phyloP scores from a whole-genome alignment of 2,329 filamentous ascomycete species.

The Magnaporthales sp. region DNA sequence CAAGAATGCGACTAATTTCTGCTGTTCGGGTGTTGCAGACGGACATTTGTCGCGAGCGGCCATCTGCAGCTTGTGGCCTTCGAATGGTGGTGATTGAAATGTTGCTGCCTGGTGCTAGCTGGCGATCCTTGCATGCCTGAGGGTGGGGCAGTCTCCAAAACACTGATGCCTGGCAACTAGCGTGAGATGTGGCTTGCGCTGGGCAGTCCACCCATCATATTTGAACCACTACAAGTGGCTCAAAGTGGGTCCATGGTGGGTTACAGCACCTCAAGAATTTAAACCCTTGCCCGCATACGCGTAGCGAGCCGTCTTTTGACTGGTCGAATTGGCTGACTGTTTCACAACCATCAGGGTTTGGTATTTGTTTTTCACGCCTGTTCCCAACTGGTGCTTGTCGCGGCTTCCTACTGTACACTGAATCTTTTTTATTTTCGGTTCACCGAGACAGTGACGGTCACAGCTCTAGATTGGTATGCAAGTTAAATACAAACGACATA shows the following conservation, averaged over 20 bases:
- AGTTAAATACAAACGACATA: too few species aligned
- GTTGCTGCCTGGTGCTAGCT: background rate
- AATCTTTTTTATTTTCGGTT: too few species aligned
- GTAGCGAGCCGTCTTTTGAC: background rate
- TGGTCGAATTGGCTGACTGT: background rate
- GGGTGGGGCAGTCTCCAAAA: background rate
- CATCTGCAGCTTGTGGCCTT: background rate
- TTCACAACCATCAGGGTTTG: background rate
- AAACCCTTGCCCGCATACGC: background rate
- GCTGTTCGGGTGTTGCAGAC: background rate
- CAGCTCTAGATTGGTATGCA: too few species aligned
- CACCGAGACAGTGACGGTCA: too few species aligned
- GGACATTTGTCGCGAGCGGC: background rate
- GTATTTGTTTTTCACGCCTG: background rate
- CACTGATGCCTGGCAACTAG: background rate
- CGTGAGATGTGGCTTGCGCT: background rate
- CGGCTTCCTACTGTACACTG: too few species aligned
- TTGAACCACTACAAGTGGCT: background rate
- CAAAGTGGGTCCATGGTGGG: background rate
- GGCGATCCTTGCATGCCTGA: background rate
- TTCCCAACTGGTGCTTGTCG: too few species aligned
- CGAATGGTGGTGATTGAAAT: background rate
- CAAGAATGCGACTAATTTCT: background rate
- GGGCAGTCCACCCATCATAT: background rate
- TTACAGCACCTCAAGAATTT: background rate